Percentiles rank a stretch among this genome's conserved stretches.
Conservation (phyloP, 768 basidiomycete species). For the Polyporus arcularius region DNA sequence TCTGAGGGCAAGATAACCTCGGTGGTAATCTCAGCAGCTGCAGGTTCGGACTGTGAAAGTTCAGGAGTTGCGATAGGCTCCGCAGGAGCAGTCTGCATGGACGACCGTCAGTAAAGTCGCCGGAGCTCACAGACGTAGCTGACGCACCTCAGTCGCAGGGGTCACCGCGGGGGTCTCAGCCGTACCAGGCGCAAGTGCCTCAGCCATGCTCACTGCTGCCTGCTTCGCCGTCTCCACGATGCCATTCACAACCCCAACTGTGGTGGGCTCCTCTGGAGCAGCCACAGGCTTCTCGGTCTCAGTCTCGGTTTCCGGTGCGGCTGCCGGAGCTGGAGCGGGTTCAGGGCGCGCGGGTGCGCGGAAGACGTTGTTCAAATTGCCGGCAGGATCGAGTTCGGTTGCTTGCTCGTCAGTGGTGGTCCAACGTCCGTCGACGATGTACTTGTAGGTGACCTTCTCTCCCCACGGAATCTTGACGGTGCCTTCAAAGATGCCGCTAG, state of each 20-base stretch:
- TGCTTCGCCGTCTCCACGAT: slow-evolving; percentile 22
- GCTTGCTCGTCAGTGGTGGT: slow-evolving; percentile 51
- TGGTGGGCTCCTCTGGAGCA: background rate
- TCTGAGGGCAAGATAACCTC: slow-evolving; percentile 15
- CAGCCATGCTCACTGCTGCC: slow-evolving; percentile 26
- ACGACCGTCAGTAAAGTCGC: background rate
- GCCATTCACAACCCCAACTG: slow-evolving; percentile 9
- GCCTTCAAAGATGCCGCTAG: slow-evolving; percentile 54
- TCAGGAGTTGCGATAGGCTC: slow-evolving; percentile 13
- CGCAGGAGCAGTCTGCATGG: background rate
- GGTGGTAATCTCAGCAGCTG: slow-evolving; percentile 4
- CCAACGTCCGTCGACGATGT: slow-evolving; percentile 77
- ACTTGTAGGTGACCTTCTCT: slow-evolving; percentile 71
- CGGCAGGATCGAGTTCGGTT: slow-evolving; percentile 59
- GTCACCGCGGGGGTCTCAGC: slow-evolving; percentile 17
- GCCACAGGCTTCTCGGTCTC: background rate
- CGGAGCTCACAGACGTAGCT: background rate
- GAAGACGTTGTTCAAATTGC: slow-evolving; percentile 73
- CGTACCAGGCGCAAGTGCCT: slow-evolving; percentile 26
- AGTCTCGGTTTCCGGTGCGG: slow-evolving; percentile 12
- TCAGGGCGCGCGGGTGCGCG: slow-evolving; percentile 45
- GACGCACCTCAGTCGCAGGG: slow-evolving; percentile 4
- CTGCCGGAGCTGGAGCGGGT: slow-evolving; percentile 11
- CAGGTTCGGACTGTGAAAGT: slow-evolving; percentile 5
- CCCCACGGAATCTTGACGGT: slow-evolving; percentile 60